Evolutionary conservation across 2,329 filamentous ascomycete genomes (phyloP).

Genomic region (Neospermospora avenae): DNA sequence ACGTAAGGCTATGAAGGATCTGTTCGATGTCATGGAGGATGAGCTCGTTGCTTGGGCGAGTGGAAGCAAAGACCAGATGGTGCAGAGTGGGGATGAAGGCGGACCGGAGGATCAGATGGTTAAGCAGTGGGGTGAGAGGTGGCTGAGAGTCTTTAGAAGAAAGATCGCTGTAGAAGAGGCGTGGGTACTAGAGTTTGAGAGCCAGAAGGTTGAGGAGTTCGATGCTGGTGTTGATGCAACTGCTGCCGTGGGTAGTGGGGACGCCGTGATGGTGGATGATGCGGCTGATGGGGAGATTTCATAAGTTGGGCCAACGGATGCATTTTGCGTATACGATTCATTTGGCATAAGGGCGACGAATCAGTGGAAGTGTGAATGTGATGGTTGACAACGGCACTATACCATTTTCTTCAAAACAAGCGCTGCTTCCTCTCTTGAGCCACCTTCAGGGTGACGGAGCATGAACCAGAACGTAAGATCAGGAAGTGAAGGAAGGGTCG

Average conservation of each 20-base stretch:
- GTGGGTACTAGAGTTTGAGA: constrained; percentile 44
- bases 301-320: neutral
- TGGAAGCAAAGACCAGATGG: constrained; percentile 70
- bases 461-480: too few relatives aligned
- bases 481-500: too few relatives aligned
- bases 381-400: too few relatives aligned
- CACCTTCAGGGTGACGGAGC: too few relatives aligned
- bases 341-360: neutral
- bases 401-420: too few relatives aligned
- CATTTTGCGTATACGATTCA: neutral
- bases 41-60: constrained; percentile 68
- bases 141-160: constrained; percentile 80
- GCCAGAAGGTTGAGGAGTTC: constrained; percentile 22
- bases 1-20: constrained; percentile 67
- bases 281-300: neutral
- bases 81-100: constrained; percentile 59
- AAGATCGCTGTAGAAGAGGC: constrained; percentile 84
- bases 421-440: too few relatives aligned
- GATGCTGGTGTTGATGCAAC: neutral
- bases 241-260: neutral
- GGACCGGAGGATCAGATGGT: constrained; percentile 62
- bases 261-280: constrained; percentile 3
- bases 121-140: constrained; percentile 77
- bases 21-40: constrained; percentile 81
- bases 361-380: too few relatives aligned